Base-by-base conservation (phyloP, 2,329 filamentous ascomycete genomes). In the Blastomyces gilchristii region DNA sequence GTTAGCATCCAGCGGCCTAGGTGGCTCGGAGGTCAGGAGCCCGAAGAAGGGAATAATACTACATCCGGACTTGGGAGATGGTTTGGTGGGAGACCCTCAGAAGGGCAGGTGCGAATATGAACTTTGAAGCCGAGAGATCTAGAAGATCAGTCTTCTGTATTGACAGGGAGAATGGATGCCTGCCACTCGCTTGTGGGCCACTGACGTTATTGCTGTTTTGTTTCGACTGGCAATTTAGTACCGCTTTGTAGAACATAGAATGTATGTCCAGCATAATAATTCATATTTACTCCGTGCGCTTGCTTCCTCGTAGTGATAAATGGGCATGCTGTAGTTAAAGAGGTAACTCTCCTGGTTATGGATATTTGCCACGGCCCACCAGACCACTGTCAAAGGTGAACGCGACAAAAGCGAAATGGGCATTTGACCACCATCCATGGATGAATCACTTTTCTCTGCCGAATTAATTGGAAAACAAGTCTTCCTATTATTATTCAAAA, bases 1-100 rank as follows among this genome's bases (percentile, higher is more conserved):
- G 81, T 84, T 63, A 83, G 83, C 9, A 84, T 92, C 74, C 90
- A 87, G 74, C 85, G 87, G 71, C 91, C 90, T 5, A 88, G 86
- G 69, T 95, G 91, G 91, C 89, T 94, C 85, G 83, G 85, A 22
- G 65, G 58, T 58, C 62, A 63, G 63, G 70, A 68, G 11, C 14
- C 49, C n/a, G 31, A 31, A 12, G 59, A 52, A n/a, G 31, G 62
- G 34, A 22, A 22, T 22, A 34, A n/a, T n/a, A 68, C 63, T 43
- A 68, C 68, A 34, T 70, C 68, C 34, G 71, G 75, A 45, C 69
- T 78, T 31, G 70, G 72, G 1, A 68, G 76, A 60, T 72, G 75
- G 67, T 77, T 78, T 68, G 75, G 77, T 45, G 75, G 75, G 22
- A 71, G 75, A 58, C 71, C 74, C 39, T 68, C 71, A 43, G 71